Percentiles rank a stretch among this genome's conserved stretches.
phyloP scores from a whole-genome alignment of 805 yeast species.

The Huiozyma sinensis region DNA sequence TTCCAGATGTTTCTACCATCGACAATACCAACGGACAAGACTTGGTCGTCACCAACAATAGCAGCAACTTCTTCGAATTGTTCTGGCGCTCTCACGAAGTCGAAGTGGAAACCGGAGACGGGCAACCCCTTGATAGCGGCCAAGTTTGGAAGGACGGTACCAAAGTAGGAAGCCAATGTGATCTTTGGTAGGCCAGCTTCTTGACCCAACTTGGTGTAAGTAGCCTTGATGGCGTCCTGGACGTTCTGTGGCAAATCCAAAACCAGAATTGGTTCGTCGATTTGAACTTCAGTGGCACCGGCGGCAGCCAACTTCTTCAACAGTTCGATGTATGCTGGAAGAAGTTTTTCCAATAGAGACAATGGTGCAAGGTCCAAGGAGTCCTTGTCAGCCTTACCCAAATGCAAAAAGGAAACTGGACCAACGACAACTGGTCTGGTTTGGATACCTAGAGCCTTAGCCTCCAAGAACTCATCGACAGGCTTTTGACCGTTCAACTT shows the following conservation, averaged over 20 bases:
- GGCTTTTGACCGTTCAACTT: constrained; percentile 95
- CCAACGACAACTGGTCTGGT: constrained; percentile 97
- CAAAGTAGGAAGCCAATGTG: constrained; percentile 86
- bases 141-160: constrained; percentile 96
- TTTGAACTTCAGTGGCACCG: constrained; percentile 91
- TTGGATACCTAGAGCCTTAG: constrained; percentile 89
- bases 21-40: constrained; percentile 90
- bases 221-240: constrained; percentile 78
- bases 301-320: constrained; percentile 81
- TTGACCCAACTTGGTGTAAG: constrained; percentile 67
- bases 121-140: constrained; percentile 81
- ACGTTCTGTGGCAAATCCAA: constrained; percentile 81
- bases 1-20: constrained; percentile 99
- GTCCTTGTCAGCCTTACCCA: constrained; percentile 98
- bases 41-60: constrained; percentile 58
- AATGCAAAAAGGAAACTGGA: constrained; percentile 87
- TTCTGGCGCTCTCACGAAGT: constrained; percentile 91
- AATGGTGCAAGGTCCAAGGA: constrained; percentile 91
- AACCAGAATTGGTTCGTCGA: constrained; percentile 95
- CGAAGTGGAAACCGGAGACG: constrained; percentile 92
- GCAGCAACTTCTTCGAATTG: constrained; percentile 78
- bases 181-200: constrained; percentile 64
- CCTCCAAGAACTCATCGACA: constrained; percentile 94
- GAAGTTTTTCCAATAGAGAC: constrained; percentile 72
- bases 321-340: constrained; percentile 89